phyloP scores from a whole-genome alignment of 108 stramenopile species.

The Skeletonema marinoi region DNA sequence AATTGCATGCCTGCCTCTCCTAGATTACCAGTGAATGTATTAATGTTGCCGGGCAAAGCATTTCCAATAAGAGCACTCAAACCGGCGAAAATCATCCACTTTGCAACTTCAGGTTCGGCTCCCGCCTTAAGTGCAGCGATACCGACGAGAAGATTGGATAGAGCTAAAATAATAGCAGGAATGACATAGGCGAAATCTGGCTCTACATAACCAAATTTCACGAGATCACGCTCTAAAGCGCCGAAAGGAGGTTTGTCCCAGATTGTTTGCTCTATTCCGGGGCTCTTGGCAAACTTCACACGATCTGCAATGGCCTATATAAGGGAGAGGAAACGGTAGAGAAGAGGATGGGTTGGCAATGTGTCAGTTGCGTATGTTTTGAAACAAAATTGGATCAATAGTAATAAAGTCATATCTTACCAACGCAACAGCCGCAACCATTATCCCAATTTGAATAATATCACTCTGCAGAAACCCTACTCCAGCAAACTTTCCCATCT shows the following conservation, averaged over 20 bases:
- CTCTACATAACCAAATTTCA: conserved; percentile 10
- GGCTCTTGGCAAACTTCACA: conserved; percentile 6
- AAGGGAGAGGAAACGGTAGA: too few species aligned
- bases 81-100: conserved; percentile 11
- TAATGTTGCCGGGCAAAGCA: neutral
- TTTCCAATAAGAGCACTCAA: conserved; percentile 12
- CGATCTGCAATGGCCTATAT: conserved; percentile 7
- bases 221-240: conserved; percentile 7
- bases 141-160: conserved; percentile 8
- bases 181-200: conserved; percentile 8
- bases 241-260: neutral
- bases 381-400: too few species aligned
- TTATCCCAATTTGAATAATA: neutral
- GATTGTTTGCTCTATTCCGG: conserved; percentile 2
- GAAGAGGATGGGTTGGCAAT: too few species aligned
- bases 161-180: conserved; percentile 12
- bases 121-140: neutral
- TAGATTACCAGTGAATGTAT: conserved; percentile 17
- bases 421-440: neutral
- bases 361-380: too few species aligned
- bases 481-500: conserved; percentile 15
- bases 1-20: neutral
- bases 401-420: too few species aligned
- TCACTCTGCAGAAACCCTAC: conserved; percentile 11
- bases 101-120: too few species aligned